Evolutionary conservation across 2,329 filamentous ascomycete species (phyloP), one percentile per base, ranked within the genome.

Genomic region (Chrysoporthe austroafricana): DNA sequence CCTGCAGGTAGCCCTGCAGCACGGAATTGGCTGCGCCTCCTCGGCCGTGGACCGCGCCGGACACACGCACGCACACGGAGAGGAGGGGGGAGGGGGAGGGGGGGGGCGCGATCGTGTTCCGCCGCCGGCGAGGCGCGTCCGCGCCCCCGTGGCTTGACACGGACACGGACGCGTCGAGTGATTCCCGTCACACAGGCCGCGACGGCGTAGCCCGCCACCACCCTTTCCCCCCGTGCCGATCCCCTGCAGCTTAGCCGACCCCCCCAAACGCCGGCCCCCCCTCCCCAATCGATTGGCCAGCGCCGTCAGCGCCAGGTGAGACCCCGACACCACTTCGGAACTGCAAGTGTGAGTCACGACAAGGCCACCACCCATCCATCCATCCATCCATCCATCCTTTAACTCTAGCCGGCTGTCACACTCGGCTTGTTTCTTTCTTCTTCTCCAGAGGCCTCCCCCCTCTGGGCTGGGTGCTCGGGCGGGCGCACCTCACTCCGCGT

Each of bases 401-500:
- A 14, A 39, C 54, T 4, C 39, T 14, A 39, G 54, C 34, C 32
- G 32, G 32, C 14, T 57, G 54, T 39, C 6, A 36, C 11, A 13
- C 54, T 7, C 16, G 32, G 34, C 34, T 9, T 57, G 32, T 14
- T 57, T 13, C 54, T 26, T 54, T 14, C n/a, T 26, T 4, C 48
- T 50, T 46, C 14, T 48, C n/a, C 44, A 46, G 44, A 46, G 44
- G 44, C 9, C 50, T 32, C 11, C 52, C 18, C n/a, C 14, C 9
- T 2, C 32, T n/a, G 4, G 14, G 39, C 13, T 4, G 7, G 3
- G 7, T 36, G 32, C 4, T 13, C 7, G 21, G 48, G 34, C 13
- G 44, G 8, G 46, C 7, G 18, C 9, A 7, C 26, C 58, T 77
- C 80, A 88, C 74, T 93, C 91, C 67, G 91, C 90, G 77, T 95